phyloP scores from a whole-genome alignment of 495 filamentous ascomycete species.

The Saxophila tyrrhenica region DNA sequence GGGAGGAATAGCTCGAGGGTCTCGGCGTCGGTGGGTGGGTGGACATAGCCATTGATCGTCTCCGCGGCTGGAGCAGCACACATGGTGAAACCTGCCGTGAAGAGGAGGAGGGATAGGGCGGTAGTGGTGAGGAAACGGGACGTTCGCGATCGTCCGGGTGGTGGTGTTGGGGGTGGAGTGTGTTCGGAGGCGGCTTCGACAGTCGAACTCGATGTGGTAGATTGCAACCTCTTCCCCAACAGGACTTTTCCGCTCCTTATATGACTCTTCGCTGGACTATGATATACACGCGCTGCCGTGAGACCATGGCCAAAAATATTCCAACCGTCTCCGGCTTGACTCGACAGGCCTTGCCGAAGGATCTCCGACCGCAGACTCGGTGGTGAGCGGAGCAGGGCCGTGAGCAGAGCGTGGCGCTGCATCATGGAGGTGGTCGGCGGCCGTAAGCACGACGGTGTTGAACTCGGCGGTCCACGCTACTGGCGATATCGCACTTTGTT shows the following conservation, averaged over 20 bases:
- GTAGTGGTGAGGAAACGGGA: constrained; percentile 12
- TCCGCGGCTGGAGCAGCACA: constrained; percentile 37
- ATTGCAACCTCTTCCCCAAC: neutral
- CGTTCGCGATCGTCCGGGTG: neutral
- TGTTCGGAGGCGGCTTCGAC: neutral
- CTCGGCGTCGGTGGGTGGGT: constrained; percentile 56
- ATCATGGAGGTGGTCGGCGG: neutral
- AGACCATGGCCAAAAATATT: neutral
- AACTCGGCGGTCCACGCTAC: neutral
- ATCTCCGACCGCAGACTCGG: constrained; percentile 13
- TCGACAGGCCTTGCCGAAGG: constrained; percentile 9
- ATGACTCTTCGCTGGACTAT: neutral
- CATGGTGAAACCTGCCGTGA: constrained; percentile 46
- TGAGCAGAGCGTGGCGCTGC: neutral
- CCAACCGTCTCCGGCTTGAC: neutral
- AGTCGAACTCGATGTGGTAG: constrained; percentile 3
- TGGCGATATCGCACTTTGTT: neutral
- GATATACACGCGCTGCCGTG: neutral
- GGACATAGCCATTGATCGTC: constrained; percentile 28
- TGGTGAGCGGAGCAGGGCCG: neutral
- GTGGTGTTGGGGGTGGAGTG: constrained; percentile 5
- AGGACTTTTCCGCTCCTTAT: neutral
- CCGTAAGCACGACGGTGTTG: neutral
- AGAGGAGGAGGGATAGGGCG: constrained; percentile 31
- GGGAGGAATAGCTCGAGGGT: constrained; percentile 57